Conservation (phyloP, 768 basidiomycete genomes). For the Mycena venus region DNA sequence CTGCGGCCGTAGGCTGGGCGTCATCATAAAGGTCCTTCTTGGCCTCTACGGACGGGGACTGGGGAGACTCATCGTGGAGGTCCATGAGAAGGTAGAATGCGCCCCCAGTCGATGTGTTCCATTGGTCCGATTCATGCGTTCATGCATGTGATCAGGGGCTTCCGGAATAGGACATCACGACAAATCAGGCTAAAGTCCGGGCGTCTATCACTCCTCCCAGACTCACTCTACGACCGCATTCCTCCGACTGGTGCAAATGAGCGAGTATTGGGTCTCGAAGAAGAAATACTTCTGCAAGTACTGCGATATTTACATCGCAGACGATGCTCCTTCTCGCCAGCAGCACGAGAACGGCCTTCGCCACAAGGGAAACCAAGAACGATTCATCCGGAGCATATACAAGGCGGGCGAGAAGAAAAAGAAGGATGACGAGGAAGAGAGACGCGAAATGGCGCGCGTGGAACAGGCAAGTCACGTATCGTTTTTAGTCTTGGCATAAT, state of each 20-base stretch:
- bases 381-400: conserved; percentile 93
- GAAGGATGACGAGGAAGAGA: conserved; percentile 88
- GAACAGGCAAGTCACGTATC: conserved; percentile 70
- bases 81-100: conserved; percentile 18
- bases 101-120: too few species aligned
- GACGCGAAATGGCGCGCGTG: conserved; percentile 86
- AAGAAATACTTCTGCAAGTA: conserved; percentile 97
- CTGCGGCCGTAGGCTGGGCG: not conserved
- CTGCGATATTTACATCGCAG: conserved; percentile 96
- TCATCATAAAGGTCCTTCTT: conserved; percentile 9
- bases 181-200: too few species aligned
- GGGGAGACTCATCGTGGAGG: not conserved
- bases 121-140: too few species aligned
- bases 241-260: too few species aligned
- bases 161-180: too few species aligned
- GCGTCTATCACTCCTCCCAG: too few species aligned
- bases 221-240: too few species aligned
- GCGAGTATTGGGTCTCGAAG: conserved; percentile 93
- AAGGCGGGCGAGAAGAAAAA: conserved; percentile 92
- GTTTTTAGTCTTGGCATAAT: not conserved
- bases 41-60: not conserved
- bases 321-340: conserved; percentile 91
- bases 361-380: conserved; percentile 95
- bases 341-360: conserved; percentile 95
- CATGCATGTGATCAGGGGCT: not conserved